These are phyloP conservation scores for Solanum rostratum DNA, from an alignment of 257 asterid genomes.

Conservation along the genomic window DNA sequence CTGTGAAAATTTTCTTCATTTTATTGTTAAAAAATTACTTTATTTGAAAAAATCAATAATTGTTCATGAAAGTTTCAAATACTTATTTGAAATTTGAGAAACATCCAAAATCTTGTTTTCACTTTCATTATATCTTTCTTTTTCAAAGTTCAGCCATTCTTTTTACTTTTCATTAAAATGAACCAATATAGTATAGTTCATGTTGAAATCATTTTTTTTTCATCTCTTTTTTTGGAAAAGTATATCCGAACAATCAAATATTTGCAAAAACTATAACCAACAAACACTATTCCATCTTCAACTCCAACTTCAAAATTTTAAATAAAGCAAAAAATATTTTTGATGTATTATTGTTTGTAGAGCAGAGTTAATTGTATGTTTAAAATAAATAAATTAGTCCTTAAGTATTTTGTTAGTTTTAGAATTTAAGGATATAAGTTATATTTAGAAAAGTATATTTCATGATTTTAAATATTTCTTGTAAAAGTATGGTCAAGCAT, in stretches of 20 bases:
- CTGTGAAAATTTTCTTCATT: no score
- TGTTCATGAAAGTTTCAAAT: no score
- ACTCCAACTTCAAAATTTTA: no score
- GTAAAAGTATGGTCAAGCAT: neutral
- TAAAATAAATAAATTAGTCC: neutral
- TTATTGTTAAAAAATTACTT: no score
- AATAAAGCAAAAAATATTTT: neutral
- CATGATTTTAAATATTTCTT: neutral
- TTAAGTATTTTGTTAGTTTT: neutral
- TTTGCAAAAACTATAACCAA: no score
- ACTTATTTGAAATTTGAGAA: no score
- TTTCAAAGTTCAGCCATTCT: no score
- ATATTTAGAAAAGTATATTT: neutral
- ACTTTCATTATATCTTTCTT: no score
- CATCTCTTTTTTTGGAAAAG: no score
- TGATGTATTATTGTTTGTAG: neutral
- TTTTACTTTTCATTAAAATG: neutral
- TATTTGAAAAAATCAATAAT: no score
- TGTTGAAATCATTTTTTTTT: neutral
- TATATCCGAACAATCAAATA: neutral
- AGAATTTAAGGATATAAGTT: neutral
- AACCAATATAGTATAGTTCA: neutral
- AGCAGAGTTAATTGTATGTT: neutral
- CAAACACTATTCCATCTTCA: no score
- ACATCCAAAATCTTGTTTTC: no score